phyloP scores from a whole-genome alignment of 805 yeast species.

The Candida pseudofarinosa region DNA sequence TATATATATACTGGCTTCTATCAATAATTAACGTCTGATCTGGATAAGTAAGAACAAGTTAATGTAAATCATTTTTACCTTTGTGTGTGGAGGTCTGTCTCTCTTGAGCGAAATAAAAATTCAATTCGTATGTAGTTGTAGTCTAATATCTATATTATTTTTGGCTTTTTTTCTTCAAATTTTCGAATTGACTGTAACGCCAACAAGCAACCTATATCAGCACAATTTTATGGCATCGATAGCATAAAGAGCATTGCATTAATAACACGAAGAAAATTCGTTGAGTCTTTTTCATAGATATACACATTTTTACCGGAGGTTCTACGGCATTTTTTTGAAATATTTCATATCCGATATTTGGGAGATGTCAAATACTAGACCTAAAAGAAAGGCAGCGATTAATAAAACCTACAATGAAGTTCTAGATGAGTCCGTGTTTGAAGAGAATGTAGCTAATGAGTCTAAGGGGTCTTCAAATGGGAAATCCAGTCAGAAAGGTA shows the following conservation, averaged over 20 bases:
- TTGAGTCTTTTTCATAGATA: too few relatives aligned
- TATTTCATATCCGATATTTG: background rate
- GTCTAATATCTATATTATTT: background rate
- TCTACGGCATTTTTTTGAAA: background rate
- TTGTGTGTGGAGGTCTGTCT: too few relatives aligned
- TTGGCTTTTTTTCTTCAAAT: background rate
- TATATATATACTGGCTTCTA: background rate
- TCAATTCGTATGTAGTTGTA: too few relatives aligned
- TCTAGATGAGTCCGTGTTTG: conserved; percentile 23
- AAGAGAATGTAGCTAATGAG: conserved; percentile 11
- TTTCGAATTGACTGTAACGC: background rate
- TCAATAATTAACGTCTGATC: background rate
- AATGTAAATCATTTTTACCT: too few relatives aligned
- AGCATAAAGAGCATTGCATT: background rate
- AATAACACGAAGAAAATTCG: background rate
- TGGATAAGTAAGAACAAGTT: too few relatives aligned
- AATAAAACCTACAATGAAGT: conserved; percentile 33
- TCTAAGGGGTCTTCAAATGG: background rate
- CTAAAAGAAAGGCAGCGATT: conserved; percentile 34
- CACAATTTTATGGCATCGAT: background rate
- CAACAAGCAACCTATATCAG: background rate
- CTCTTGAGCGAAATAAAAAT: too few relatives aligned
- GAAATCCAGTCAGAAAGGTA: conserved; percentile 4
- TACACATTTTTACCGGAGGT: background rate
- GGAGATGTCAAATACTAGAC: conserved; percentile 23